Conservation (phyloP, 2,329 filamentous ascomycete genomes). For the Hymenotorrendiella dingleyae region DNA sequence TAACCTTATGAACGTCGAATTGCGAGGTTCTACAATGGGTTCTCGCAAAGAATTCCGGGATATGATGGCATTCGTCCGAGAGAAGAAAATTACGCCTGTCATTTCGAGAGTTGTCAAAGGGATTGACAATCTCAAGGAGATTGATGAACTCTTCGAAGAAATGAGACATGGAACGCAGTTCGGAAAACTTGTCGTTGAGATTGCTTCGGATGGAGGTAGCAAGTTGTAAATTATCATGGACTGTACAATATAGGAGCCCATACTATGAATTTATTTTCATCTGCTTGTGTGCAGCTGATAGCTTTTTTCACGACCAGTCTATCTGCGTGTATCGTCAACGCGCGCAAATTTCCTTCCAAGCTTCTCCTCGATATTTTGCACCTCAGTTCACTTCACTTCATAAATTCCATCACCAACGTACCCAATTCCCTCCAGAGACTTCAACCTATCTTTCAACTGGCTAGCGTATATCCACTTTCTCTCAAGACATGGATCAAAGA, state of each 20-base stretch:
- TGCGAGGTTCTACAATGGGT: slow-evolving; percentile 85
- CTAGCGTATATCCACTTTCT: too few species aligned
- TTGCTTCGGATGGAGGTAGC: slow-evolving; percentile 33
- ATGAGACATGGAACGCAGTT: slow-evolving; percentile 85
- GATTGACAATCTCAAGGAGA: slow-evolving; percentile 68
- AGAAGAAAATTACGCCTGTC: slow-evolving; percentile 68
- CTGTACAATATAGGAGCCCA: background rate
- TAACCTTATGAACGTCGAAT: slow-evolving; percentile 80
- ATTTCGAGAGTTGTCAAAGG: slow-evolving; percentile 67
- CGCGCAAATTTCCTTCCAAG: too few species aligned
- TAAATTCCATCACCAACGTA: too few species aligned
- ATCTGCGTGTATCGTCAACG: too few species aligned
- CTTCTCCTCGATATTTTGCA: too few species aligned
- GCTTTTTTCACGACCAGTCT: too few species aligned
- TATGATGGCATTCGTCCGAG: slow-evolving; percentile 77
- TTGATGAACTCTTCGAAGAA: slow-evolving; percentile 78
- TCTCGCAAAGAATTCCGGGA: slow-evolving; percentile 83
- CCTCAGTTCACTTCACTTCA: too few species aligned
- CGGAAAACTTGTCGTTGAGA: slow-evolving; percentile 82
- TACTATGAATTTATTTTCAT: background rate
- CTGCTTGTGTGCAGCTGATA: too few species aligned
- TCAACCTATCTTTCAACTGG: too few species aligned
- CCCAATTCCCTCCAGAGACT: too few species aligned
- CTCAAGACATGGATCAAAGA: too few species aligned
- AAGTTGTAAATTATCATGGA: slow-evolving; percentile 21